Evolutionary conservation across 176 grass and related monocot species (phyloP).

Genomic region (Dactylis glomerata): DNA sequence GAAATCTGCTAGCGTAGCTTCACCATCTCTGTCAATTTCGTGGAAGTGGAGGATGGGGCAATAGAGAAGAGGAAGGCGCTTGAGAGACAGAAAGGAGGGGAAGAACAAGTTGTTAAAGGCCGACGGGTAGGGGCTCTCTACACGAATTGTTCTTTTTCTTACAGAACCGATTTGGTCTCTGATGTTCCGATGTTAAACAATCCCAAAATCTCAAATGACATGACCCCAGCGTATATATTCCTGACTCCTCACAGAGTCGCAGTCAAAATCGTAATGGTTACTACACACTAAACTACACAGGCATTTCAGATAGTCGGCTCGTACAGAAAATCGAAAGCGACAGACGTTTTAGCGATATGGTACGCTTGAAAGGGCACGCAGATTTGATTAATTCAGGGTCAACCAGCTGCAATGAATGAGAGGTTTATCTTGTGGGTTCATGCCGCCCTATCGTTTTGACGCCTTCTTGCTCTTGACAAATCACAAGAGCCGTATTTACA

Average conservation of each 20-base stretch:
- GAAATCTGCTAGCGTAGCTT: not conserved
- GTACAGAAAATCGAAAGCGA: not conserved
- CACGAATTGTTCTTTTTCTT: not conserved
- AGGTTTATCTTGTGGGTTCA: not conserved
- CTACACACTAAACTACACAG: not conserved
- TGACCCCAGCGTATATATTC: not conserved
- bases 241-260: not conserved
- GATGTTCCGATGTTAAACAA: not conserved
- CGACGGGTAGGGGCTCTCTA: not conserved
- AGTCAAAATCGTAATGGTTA: not conserved
- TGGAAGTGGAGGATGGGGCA: not conserved
- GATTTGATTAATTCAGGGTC: not conserved
- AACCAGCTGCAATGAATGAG: not conserved
- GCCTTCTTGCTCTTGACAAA: conserved; percentile 28
- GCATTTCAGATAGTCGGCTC: not conserved
- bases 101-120: not conserved
- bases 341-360: not conserved
- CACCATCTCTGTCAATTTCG: not conserved
- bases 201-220: not conserved
- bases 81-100: not conserved
- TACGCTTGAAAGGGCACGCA: not conserved
- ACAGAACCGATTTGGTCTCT: not conserved
- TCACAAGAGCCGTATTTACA: conserved; percentile 3
- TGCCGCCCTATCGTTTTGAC: not conserved
- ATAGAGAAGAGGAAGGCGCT: not conserved